Percentiles rank a stretch among this genome's conserved stretches.
Evolutionary conservation across 495 filamentous ascomycete species (phyloP).

Genomic region (Pseudevernia furfuracea): DNA sequence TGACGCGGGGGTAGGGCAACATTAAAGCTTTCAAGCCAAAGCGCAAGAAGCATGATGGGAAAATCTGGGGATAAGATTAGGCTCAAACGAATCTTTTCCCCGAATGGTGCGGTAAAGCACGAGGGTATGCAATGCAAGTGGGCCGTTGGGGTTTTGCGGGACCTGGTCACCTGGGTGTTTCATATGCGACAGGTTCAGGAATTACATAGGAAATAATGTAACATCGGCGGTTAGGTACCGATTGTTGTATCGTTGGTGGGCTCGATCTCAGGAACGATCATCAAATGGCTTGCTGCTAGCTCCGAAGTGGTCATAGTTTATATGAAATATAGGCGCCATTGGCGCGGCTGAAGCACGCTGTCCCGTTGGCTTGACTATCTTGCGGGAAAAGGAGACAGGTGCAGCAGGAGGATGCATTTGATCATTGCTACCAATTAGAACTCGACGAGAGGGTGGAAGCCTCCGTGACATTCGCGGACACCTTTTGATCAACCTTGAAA

Average conservation of each 20-base stretch:
- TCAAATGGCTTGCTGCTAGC: not conserved
- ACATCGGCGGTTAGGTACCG: not conserved
- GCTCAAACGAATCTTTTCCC: not conserved
- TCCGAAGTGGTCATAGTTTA: not conserved
- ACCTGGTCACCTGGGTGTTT: not conserved
- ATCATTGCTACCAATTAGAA: no score
- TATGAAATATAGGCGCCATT: not conserved
- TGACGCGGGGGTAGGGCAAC: not conserved
- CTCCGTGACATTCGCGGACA: no score
- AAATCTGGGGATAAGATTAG: slow-evolving; percentile 5
- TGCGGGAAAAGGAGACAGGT: not conserved
- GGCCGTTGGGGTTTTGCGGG: not conserved
- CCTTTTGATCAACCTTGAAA: no score
- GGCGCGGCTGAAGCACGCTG: not conserved
- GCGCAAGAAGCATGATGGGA: not conserved
- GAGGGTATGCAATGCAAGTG: not conserved
- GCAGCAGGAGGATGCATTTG: not conserved
- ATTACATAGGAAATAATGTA: no score
- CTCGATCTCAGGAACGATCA: not conserved
- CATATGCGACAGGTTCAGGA: not conserved
- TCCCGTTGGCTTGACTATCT: not conserved
- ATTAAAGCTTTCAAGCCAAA: not conserved
- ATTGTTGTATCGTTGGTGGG: not conserved
- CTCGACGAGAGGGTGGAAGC: no score
- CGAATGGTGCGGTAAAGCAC: not conserved